Evolutionary conservation across 768 basidiomycete genomes (phyloP).

Genomic region (Termitomyces sp.): DNA sequence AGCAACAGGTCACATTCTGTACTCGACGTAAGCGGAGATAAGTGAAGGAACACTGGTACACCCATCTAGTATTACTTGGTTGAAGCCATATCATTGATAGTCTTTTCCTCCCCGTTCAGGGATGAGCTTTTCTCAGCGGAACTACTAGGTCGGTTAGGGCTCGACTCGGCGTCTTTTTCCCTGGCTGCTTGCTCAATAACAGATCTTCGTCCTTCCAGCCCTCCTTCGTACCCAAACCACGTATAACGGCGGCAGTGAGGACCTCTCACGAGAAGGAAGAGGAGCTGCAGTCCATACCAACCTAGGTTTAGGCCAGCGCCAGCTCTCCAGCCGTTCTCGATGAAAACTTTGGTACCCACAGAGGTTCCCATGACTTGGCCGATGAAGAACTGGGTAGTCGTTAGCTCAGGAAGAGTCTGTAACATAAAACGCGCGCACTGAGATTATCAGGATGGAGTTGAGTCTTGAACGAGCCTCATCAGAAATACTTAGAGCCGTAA

Average conservation of each 20-base stretch:
- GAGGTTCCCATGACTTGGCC: constrained; percentile 84
- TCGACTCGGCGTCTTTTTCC: background rate
- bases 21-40: background rate
- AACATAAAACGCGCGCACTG: constrained; percentile 29
- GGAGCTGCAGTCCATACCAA: constrained; percentile 50
- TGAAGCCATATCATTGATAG: background rate
- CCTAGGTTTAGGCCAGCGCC: constrained; percentile 59
- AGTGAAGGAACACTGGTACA: background rate
- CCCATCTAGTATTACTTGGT: background rate
- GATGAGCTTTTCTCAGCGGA: background rate
- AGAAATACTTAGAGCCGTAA: constrained; percentile 27
- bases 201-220: constrained; percentile 40
- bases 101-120: background rate
- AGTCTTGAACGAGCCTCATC: constrained; percentile 59
- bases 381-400: constrained; percentile 48
- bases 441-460: constrained; percentile 73
- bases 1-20: background rate
- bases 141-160: background rate
- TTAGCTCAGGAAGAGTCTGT: background rate
- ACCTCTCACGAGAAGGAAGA: constrained; percentile 60
- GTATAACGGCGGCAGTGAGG: constrained; percentile 56
- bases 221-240: constrained; percentile 67
- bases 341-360: constrained; percentile 69
- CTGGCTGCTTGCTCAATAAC: background rate
- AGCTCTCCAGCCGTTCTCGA: constrained; percentile 66